Evolutionary conservation across 441 rosid genomes (phyloP), one percentile per base, ranked within the genome.

Genomic region (Populus tomentosa): DNA sequence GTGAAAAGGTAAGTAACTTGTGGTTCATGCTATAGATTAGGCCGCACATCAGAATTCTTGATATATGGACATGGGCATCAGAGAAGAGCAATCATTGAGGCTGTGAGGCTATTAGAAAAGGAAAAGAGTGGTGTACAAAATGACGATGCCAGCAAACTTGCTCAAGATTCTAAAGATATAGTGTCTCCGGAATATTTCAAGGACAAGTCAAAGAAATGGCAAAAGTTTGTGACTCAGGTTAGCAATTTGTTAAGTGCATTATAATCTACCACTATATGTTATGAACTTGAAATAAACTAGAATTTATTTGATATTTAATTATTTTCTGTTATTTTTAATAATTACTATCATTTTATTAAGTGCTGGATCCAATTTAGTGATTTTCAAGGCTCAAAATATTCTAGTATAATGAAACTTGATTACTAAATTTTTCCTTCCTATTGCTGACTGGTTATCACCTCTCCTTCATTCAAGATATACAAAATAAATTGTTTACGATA

Each of bases 81-180:
- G 81, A 91, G 99, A 86, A 88, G 95, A 87, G 98, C 98, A 85
- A 85, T 94, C 74, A 90, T 94, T 82, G 99, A 95, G 87, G 98
- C 99, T 28, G 81, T 89, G 80, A 90, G 99, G 77, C 73, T 95
- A 81, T 78, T 86, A 40, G 95, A 89, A 79, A 88, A 85, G 71
- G 95, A 85, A 86, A 93, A 88, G 40, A 78, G 78, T 74, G 81
- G 72, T 26, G 9, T 59, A 68, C 81, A 73, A 67, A 80, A 79
- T 73, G 53, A 79, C 4, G 83, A 72, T 72, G 83, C 80, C 75
- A 80, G 84, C 80, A 88, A 87, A 77, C 72, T 70, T 78, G 82
- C 40, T 79, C 88, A 86, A 81, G 84, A 77, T 72, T 80, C 81
- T 46, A 77, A 59, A 77, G 87, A 80, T 77, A 75, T 80, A 69